Percentiles rank a stretch among this genome's conserved stretches.
These are phyloP conservation scores for Hypoxylon fuscum DNA, from an alignment of 495 filamentous ascomycete genomes.

Conservation along the genomic window DNA sequence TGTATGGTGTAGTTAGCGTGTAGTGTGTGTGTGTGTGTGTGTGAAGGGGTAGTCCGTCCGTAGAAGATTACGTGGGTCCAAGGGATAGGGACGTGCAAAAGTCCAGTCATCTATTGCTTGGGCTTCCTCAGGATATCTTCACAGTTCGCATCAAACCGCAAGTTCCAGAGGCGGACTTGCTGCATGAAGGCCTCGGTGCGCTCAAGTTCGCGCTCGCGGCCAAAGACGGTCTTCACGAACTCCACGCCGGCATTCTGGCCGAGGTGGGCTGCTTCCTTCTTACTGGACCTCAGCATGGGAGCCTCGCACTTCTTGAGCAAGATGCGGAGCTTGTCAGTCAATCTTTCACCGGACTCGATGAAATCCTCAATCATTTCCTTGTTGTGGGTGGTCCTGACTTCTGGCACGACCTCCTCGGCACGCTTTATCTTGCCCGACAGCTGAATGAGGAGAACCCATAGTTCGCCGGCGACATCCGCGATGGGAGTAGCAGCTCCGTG, in stretches of 20 bases:
- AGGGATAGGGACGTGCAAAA: too few species aligned
- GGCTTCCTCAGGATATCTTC: constrained; percentile 82
- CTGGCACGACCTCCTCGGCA: constrained; percentile 80
- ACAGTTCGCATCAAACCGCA: constrained; percentile 96
- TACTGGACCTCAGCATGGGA: constrained; percentile 76
- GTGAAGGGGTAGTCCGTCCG: constrained; percentile 34
- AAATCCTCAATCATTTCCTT: constrained; percentile 89
- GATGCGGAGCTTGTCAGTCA: constrained; percentile 86
- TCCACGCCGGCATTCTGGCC: constrained; percentile 93
- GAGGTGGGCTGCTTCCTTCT: constrained; percentile 75
- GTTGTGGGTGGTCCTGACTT: constrained; percentile 75
- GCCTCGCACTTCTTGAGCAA: constrained; percentile 90
- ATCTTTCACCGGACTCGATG: constrained; percentile 86
- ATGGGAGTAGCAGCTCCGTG: constrained; percentile 87
- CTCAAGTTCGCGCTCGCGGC: constrained; percentile 88
- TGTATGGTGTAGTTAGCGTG: too few species aligned
- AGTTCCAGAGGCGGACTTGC: constrained; percentile 89
- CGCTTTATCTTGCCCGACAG: constrained; percentile 96
- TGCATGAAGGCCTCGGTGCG: constrained; percentile 96
- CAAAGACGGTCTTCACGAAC: constrained; percentile 97
- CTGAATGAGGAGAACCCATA: constrained; percentile 95
- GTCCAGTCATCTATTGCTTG: constrained; percentile 51
- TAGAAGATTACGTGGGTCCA: neutral
- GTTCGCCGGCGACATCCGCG: constrained; percentile 89
- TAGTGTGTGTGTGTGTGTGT: too few species aligned